A percentile compares a stretch with the other conserved stretches of the same genome.
These are phyloP conservation scores for Aspergillus floridensis DNA, from an alignment of 2,329 filamentous ascomycete genomes.

Conservation along the genomic window DNA sequence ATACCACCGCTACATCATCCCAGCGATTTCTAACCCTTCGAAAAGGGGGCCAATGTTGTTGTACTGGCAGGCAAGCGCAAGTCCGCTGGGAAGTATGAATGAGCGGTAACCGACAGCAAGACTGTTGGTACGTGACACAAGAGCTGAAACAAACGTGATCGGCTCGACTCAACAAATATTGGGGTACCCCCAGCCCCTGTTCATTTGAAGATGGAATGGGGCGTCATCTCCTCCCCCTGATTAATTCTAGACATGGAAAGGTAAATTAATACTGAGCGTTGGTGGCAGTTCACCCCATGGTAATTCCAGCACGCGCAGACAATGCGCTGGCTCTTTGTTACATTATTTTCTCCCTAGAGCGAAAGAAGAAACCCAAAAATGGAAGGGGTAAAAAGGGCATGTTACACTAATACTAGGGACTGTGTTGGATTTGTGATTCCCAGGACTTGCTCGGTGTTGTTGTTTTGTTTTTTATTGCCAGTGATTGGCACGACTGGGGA, in stretches of 20 bases:
- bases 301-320: background rate
- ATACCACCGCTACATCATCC: background rate
- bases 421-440: background rate
- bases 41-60: background rate
- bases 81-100: background rate
- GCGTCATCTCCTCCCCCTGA: background rate
- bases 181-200: too few species aligned
- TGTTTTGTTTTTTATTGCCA: constrained; percentile 4
- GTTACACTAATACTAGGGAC: constrained; percentile 15
- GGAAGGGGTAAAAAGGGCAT: background rate
- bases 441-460: background rate
- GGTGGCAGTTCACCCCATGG: background rate
- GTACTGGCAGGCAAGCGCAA: too few species aligned
- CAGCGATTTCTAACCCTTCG: background rate
- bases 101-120: background rate
- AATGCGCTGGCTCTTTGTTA: background rate
- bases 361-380: background rate
- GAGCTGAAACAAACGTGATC: background rate
- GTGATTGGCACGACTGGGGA: background rate
- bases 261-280: background rate
- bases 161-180: background rate
- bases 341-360: background rate
- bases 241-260: background rate
- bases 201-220: too few species aligned
- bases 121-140: background rate